Evolutionary conservation across 164 flowering plant species (phyloP).

Genomic region (Sextonia rubra): DNA sequence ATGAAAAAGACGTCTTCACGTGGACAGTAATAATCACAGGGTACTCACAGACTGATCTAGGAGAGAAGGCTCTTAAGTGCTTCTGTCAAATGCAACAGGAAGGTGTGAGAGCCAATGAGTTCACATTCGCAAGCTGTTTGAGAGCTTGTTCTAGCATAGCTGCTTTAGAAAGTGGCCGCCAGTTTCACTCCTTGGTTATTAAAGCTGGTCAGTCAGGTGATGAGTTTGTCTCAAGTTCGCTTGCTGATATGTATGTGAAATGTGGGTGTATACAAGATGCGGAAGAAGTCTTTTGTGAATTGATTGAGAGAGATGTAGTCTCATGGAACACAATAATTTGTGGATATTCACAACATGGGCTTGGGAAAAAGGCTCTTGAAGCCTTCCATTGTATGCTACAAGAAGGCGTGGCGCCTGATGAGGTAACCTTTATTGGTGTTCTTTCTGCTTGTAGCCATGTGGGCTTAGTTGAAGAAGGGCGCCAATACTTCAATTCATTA

Average conservation of each 20-base stretch:
- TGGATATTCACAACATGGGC: conserved; percentile 48
- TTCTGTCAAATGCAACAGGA: conserved; percentile 46
- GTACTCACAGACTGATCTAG: conserved; percentile 34
- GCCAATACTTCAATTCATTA: conserved; percentile 34
- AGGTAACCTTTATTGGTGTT: conserved; percentile 48
- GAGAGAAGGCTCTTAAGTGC: conserved; percentile 35
- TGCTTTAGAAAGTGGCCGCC: conserved; percentile 39
- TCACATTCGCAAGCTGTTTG: conserved; percentile 48
- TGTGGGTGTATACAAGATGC: conserved; percentile 49
- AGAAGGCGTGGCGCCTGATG: conserved; percentile 40
- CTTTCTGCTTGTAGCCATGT: conserved; percentile 53
- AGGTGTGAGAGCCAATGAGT: conserved; percentile 44
- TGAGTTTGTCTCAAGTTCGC: conserved; percentile 37
- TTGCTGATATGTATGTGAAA: conserved; percentile 52
- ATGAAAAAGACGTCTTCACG: conserved; percentile 28
- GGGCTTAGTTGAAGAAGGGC: conserved; percentile 48
- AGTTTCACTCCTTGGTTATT: conserved; percentile 37
- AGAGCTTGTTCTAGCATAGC: conserved; percentile 41
- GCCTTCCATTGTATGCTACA: conserved; percentile 38
- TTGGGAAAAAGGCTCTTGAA: conserved; percentile 41
- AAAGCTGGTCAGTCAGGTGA: conserved; percentile 38
- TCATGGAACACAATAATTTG: conserved; percentile 58
- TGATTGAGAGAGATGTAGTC: conserved; percentile 28
- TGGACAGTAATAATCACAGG: conserved; percentile 41
- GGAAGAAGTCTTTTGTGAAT: conserved; percentile 29